Evolutionary conservation across 2,329 filamentous ascomycete species (phyloP), one percentile per base, ranked within the genome.

Genomic region (Scedosporium aurantiacum): DNA sequence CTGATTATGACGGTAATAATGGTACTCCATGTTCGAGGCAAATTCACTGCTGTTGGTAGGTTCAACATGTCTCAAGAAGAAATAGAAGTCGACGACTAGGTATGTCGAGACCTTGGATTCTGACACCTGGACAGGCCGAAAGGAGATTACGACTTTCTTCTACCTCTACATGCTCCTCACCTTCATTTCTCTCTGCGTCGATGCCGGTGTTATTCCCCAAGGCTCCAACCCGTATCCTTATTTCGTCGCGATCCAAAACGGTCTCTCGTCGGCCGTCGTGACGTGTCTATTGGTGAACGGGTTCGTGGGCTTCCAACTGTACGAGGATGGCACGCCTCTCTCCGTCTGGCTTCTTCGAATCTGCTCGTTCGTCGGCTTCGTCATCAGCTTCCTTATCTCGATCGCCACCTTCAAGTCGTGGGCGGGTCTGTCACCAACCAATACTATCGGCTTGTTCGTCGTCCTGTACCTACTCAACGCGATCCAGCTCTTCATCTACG

Each of bases 301-400:
- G 52, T 99, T 99, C 70, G 93, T 99, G 60, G 94, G 94, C 40
- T 99, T 99, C 75, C 94, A 97, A 75, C 80, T 99, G 12, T 99
- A 99, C 73, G 94, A 99, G 75, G 94, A 99, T 69, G 94, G 94
- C 58, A 99, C 94, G 1, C 87, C 88, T 1, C 78, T 97, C 47
- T 97, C 92, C 0, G 87, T 99, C 52, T 99, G 94, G 94, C 85
- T 97, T 67, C 78, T 99, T 64, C 87, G 93, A 60, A 76, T 90
- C 32, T 86, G 84, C 71, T 96, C 90, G 1, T 75, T 88, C 16
- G 83, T 80, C 65, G 93, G 95, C 77, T 97, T 97, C 75, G 78
- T 88, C 65, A 85, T 99, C 69, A 89, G 88, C 57, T 94, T 94
- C 70, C 84, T 93, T 60, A 87, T 99, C 60, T 89, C 91, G 21